A percentile compares a stretch with the other conserved stretches of the same genome.
These are phyloP conservation scores for Isabelozyma heimii DNA, from an alignment of 805 yeast genomes.

Conservation along the genomic window DNA sequence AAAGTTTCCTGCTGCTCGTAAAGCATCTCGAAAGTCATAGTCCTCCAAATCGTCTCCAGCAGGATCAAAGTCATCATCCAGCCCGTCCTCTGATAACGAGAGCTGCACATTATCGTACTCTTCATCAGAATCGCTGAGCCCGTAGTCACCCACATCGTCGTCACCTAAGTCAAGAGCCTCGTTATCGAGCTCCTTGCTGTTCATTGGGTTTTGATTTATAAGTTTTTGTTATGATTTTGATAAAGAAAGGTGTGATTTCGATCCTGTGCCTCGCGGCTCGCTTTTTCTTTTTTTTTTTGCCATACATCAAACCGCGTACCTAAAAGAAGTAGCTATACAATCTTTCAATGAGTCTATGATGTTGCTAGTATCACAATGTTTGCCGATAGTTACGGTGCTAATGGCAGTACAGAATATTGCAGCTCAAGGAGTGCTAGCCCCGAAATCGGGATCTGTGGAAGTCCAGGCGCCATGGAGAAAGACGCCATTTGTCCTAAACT, in stretches of 20 bases:
- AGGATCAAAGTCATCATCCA: background rate
- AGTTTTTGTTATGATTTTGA: background rate
- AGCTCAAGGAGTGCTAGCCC: background rate
- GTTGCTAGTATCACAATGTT: background rate
- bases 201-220: background rate
- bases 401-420: background rate
- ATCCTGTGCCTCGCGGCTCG: background rate
- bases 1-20: constrained; percentile 67
- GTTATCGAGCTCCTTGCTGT: background rate
- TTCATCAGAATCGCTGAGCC: constrained; percentile 16
- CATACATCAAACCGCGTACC: background rate
- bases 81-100: background rate
- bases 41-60: constrained; percentile 38
- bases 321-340: too few species aligned
- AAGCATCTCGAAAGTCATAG: constrained; percentile 55
- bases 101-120: constrained; percentile 24
- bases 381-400: constrained; percentile 5
- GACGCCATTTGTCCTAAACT: constrained; percentile 41
- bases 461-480: constrained; percentile 38
- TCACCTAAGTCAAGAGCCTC: background rate
- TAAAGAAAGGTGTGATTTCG: background rate
- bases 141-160: constrained; percentile 13
- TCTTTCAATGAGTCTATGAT: background rate
- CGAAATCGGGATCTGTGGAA: constrained; percentile 10
- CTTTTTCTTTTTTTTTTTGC: too few species aligned